Evolutionary conservation across 2,329 filamentous ascomycete species (phyloP), one percentile per base, ranked within the genome.

Genomic region (Phyllosticta citribraziliensis): DNA sequence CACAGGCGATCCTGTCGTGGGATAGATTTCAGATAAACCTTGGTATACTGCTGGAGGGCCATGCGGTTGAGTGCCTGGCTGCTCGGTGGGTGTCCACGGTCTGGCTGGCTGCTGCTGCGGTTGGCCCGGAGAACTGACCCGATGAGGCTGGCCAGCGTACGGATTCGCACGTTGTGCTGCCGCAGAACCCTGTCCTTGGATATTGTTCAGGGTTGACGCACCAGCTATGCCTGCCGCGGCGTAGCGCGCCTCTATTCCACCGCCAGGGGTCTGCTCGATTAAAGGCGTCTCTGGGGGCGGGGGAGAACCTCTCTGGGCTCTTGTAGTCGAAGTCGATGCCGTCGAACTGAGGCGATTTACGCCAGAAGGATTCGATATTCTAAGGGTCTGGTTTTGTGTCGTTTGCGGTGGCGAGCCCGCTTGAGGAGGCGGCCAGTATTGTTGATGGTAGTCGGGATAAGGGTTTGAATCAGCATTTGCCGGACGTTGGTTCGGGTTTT

Each of bases 11-110:
- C 62, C 25, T n/a, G 65, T 64, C 47, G 67, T 64, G 35, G 70
- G 79, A 55, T 74, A 74, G 5, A 92, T 85, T 64, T 89, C 86
- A 65, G 87, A 87, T 58, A 84, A 83, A 6, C 94, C 94, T 75
- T 97, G 93, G 67, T 97, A 97, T 1, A 96, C 88, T 0, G 89
- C 91, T 0, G 93, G 91, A 30, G 91, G 91, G 0, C 92, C 92
- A 76, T 96, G 91, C 5, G 91, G 90, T 58, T 91, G 88, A 64
- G 87, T 87, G 33, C 91, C 91, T 1, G 92, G 91, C 62, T 86
- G 82, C 72, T 99, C 94, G 2, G 94, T 97, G 0, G 94, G 94
- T 10, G 93, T 97, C 94, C 93, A 97, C 30, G 92, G 92, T 55
- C 93, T 83, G 47, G 76, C 71, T 33, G 73, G 79, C 55, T 75